Evolutionary conservation across 371 early-diverging fungal species (phyloP).

Genomic region (Zychaea mexicana): DNA sequence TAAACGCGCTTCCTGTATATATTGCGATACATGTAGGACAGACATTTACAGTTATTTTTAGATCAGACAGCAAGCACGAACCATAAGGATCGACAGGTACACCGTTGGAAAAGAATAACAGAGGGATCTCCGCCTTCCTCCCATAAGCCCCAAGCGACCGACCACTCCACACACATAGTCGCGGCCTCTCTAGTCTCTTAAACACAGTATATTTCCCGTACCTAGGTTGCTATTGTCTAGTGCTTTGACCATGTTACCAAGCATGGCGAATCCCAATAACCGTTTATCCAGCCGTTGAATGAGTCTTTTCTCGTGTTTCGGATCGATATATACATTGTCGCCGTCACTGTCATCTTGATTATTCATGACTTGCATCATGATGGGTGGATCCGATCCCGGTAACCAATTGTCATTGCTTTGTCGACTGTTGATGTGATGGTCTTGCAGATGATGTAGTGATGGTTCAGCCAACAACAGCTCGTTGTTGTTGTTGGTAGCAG

Average conservation of each 20-base stretch:
- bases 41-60: no score
- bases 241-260: slow-evolving; percentile 46
- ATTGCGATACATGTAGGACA: no score
- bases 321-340: slow-evolving; percentile 3
- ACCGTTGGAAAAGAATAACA: no score
- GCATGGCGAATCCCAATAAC: slow-evolving; percentile 44
- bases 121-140: no score
- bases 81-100: no score
- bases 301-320: slow-evolving; percentile 28
- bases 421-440: neutral
- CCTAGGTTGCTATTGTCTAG: slow-evolving; percentile 45
- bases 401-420: neutral
- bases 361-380: neutral
- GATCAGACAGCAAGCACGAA: no score
- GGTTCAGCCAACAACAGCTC: neutral
- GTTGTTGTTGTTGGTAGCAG: neutral
- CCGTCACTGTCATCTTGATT: neutral
- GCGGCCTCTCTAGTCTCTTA: no score
- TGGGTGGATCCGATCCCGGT: neutral
- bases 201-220: slow-evolving; percentile 6
- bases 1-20: slow-evolving; percentile 44
- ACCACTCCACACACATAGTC: no score
- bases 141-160: no score
- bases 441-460: neutral
- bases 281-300: slow-evolving; percentile 38